These are phyloP conservation scores for Chaetomiaceae sp. DNA, from an alignment of 2,329 filamentous ascomycete species.

Conservation along the genomic window DNA sequence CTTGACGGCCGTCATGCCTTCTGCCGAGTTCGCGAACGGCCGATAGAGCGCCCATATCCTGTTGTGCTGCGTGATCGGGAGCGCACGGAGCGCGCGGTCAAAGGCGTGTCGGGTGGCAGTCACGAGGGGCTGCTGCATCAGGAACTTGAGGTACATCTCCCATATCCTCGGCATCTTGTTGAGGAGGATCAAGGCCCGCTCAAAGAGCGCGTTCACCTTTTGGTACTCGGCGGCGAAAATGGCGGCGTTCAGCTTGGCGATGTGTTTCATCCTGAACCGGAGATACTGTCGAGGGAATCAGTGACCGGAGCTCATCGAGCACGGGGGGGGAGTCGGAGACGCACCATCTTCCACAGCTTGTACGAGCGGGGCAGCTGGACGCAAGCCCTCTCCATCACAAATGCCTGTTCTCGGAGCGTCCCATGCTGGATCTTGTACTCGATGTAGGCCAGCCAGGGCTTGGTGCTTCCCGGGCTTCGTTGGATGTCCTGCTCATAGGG, in stretches of 20 bases:
- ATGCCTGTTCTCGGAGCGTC: constrained; percentile 76
- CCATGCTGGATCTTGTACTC: constrained; percentile 87
- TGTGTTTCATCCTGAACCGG: constrained; percentile 73
- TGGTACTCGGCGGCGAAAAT: constrained; percentile 74
- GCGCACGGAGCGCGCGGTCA: constrained; percentile 82
- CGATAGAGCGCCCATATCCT: constrained; percentile 91
- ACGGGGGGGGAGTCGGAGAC: constrained; percentile 16
- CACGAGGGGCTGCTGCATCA: constrained; percentile 86
- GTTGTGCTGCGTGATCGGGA: constrained; percentile 93
- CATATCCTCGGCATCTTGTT: constrained; percentile 99
- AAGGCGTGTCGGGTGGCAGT: constrained; percentile 83
- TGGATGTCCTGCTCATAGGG: constrained; percentile 95
- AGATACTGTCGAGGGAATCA: constrained; percentile 61
- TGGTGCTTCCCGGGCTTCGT: constrained; percentile 77
- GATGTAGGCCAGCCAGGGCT: constrained; percentile 93
- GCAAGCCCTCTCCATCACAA: constrained; percentile 85
- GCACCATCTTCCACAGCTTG: constrained; percentile 94
- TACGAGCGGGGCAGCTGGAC: constrained; percentile 87
- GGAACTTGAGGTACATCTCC: constrained; percentile 93
- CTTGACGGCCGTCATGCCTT: constrained; percentile 83
- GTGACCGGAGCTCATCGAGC: neutral
- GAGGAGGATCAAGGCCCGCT: constrained; percentile 83
- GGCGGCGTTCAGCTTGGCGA: constrained; percentile 77
- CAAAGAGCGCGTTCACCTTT: constrained; percentile 93
- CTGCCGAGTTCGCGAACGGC: constrained; percentile 85